Base-by-base conservation (phyloP, 805 yeast genomes). In the Zygoascus ofunaensis region DNA sequence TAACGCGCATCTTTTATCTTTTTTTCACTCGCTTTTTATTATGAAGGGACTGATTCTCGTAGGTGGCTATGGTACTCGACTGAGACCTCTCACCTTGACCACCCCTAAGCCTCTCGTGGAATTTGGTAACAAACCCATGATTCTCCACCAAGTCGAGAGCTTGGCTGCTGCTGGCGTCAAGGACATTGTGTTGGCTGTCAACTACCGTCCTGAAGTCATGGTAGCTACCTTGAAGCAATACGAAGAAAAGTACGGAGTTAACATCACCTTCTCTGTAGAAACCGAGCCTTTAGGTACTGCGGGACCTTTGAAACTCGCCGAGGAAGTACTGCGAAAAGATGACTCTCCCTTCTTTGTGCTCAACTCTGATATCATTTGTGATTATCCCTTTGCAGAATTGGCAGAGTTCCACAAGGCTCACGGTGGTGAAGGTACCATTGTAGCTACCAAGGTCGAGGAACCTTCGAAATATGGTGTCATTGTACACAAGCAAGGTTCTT, bases 61-160 rank as follows among this genome's bases (percentile, higher is more conserved):
- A 60, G 98, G 98, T 65, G 98, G 98, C 70, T 92, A 89, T 76
- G 99, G 99, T 77, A 92, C 99, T 63, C 92, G 99, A 75, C 83
- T 92, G 74, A 89, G 99, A 79, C 99, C 99, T 52, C 76, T 92
- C 62, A 89, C 97, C 51, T 74, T 89, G 59, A 87, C 97, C 48
- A 77, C 82, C 54, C 97, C 97, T 67, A 89, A 89, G 72, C 97
- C 97, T 42, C 76, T 89, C 69, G 97, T 89, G 54, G 97, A 90
- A 72, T 92, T 92, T 62, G 99, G 85, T 67, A 92, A 92, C 85
- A 85, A 90, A 73, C 97, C 99, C 62, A 92, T 92, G 98, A 92
- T 92, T 60, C 74, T 87, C 59, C 98, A 92, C 69, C 99, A 92
- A 74, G 87, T 92, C 64, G 97, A 92, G 73, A 96, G 98, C 43